phyloP scores from a whole-genome alignment of 768 basidiomycete genomes.

The Boletus tylopilopsis region DNA sequence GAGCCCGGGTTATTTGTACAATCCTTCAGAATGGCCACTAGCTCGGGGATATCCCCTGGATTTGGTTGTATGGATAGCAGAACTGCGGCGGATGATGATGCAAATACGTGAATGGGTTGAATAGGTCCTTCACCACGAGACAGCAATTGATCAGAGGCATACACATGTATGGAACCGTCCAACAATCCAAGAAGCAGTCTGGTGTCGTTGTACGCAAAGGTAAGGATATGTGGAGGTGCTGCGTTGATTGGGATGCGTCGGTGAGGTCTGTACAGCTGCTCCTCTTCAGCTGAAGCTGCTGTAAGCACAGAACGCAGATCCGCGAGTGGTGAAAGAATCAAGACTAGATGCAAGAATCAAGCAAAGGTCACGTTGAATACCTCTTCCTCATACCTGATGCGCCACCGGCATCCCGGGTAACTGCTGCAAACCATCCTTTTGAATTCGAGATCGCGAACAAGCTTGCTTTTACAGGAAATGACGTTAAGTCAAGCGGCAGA shows the following conservation, averaged over 20 bases:
- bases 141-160: conserved; percentile 52
- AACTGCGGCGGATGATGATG: conserved; percentile 39
- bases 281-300: conserved; percentile 36
- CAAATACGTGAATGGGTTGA: conserved; percentile 47
- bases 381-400: conserved; percentile 35
- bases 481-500: conserved; percentile 40
- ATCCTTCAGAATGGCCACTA: conserved; percentile 57
- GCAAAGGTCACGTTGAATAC: not conserved
- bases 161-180: conserved; percentile 57
- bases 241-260: conserved; percentile 43
- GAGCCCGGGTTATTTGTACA: conserved; percentile 29
- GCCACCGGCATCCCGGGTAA: conserved; percentile 34
- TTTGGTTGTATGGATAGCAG: conserved; percentile 60
- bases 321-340: conserved; percentile 57
- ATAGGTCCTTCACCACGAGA: conserved; percentile 41
- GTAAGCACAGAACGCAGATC: conserved; percentile 56
- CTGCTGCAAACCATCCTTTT: conserved; percentile 70
- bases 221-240: conserved; percentile 49
- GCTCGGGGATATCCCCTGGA: conserved; percentile 54
- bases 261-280: conserved; percentile 47
- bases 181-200: conserved; percentile 56
- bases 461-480: conserved; percentile 41
- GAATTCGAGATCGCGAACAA: conserved; percentile 59
- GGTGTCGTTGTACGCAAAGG: conserved; percentile 57
- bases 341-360: conserved; percentile 35